Evolutionary conservation across 208 protist genomes (phyloP), one percentile per base, ranked within the genome.

Genomic region (Angomonas deanei): DNA sequence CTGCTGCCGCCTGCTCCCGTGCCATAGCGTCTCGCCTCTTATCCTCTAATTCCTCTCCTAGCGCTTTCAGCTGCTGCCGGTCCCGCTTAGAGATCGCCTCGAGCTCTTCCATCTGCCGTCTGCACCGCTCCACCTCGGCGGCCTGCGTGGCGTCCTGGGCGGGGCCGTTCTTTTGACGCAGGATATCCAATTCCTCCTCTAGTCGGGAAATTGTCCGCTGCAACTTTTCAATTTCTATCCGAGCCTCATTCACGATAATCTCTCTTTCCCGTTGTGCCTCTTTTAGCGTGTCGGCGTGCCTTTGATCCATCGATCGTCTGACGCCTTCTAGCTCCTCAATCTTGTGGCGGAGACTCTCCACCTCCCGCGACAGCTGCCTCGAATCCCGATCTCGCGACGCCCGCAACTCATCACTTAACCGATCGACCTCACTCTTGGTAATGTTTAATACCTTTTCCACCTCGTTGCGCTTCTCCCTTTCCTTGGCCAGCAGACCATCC

Each of bases 341-440:
- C 1, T 72, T 74, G 27, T 58, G 24, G 61, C 83, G 74, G 46
- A 90, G n/a, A 1, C 61, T 61, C 28, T 89, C 82, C 1, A 94
- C 53, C 60, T 88, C 78, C 0, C 67, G 72, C 1, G 88, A 67
- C 32, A 91, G 61, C 32, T 87, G 80, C 53, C 85, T 73, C 1
- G 84, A 76, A 19, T 82, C 88, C 30, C 64, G n/a, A 8, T 33
- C 17, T 30, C 5, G 32, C 17, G 26, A 23, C 17, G 33, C 38
- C 13, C 61, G 52, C 8, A 56, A 21, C 32, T 28, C 63, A 11
- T 56, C 34, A 1, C 3, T 19, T 23, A 61, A 3, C 19, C 53
- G 63, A 21, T 38, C 39, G 28, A 52, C 57, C 36, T 68, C 63
- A 3, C 28, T 53, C 8, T 36, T 30, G 17, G 52, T 4, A 15